phyloP scores from a whole-genome alignment of 2,329 filamentous ascomycete genomes.

The Corinectria fuckeliana region DNA sequence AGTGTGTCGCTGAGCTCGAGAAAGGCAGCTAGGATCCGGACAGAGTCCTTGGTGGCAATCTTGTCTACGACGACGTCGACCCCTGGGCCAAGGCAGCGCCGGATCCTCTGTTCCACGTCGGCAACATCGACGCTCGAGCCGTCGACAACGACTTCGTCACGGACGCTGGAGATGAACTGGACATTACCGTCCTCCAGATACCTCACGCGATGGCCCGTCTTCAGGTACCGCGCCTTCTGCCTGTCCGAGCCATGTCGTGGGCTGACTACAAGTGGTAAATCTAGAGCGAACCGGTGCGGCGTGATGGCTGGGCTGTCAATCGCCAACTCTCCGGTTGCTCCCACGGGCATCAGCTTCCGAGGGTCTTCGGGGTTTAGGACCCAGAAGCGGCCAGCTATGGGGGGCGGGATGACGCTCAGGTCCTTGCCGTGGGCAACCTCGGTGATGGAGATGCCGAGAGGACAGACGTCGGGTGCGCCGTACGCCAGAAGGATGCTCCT shows the following conservation, averaged over 20 bases:
- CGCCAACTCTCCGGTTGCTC: conserved; percentile 63
- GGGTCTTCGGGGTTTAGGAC: conserved; percentile 60
- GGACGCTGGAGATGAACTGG: conserved; percentile 53
- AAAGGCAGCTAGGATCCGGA: conserved; percentile 55
- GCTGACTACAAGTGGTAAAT: conserved; percentile 37
- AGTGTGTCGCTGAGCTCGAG: conserved; percentile 53
- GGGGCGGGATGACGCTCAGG: conserved; percentile 52
- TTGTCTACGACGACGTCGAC: conserved; percentile 58
- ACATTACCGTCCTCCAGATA: conserved; percentile 56
- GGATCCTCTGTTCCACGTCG: conserved; percentile 55
- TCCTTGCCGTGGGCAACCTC: conserved; percentile 48
- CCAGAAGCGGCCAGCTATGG: conserved; percentile 58
- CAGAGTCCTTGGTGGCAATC: conserved; percentile 52
- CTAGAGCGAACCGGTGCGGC: conserved; percentile 45
- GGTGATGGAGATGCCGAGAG: conserved; percentile 57
- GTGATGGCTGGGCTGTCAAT: conserved; percentile 57
- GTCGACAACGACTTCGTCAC: conserved; percentile 49
- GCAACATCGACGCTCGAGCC: conserved; percentile 50
- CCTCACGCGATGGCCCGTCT: conserved; percentile 58
- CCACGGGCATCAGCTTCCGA: conserved; percentile 58
- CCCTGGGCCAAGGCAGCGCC: conserved; percentile 53
- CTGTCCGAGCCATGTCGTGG: conserved; percentile 30
- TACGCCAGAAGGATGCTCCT: conserved; percentile 58
- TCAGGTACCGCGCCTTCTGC: conserved; percentile 49
- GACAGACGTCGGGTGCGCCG: conserved; percentile 58